Percentiles rank a stretch among this genome's conserved stretches.
Conservation (phyloP, 192 early-diverging fungal species). For the Podila horticola region DNA sequence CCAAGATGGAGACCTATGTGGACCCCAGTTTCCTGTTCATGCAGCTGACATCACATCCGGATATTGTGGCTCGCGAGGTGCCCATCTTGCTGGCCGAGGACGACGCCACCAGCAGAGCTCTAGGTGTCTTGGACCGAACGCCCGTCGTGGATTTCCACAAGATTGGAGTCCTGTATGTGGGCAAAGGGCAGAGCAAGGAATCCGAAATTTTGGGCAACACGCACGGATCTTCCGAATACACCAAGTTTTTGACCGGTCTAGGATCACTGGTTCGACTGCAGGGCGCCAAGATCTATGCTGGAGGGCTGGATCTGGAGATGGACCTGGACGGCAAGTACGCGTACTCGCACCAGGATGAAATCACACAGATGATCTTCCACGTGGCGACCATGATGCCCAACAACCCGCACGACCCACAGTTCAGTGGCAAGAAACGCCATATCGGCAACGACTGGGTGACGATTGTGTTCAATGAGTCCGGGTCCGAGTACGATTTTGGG, state of each 20-base stretch:
- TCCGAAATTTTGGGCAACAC: slow-evolving; percentile 88
- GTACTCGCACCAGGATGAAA: slow-evolving; percentile 85
- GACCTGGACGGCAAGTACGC: slow-evolving; percentile 88
- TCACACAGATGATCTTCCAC: slow-evolving; percentile 93
- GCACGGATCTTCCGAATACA: slow-evolving; percentile 89
- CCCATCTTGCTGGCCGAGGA: slow-evolving; percentile 77
- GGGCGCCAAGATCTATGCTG: slow-evolving; percentile 79
- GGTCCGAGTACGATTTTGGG: slow-evolving; percentile 82
- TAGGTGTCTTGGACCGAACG: slow-evolving; percentile 87
- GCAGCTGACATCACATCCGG: slow-evolving; percentile 82
- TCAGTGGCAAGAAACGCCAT: slow-evolving; percentile 91
- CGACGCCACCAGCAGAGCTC: slow-evolving; percentile 76
- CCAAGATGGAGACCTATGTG: slow-evolving; percentile 53
- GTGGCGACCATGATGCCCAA: slow-evolving; percentile 94
- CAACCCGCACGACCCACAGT: slow-evolving; percentile 76
- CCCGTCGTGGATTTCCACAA: slow-evolving; percentile 96
- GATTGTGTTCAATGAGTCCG: slow-evolving; percentile 95
- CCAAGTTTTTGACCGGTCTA: slow-evolving; percentile 82
- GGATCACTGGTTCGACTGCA: slow-evolving; percentile 79
- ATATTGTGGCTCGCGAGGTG: slow-evolving; percentile 63
- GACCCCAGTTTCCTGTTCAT: slow-evolving; percentile 72
- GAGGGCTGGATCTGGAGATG: slow-evolving; percentile 86
- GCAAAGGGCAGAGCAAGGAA: slow-evolving; percentile 86
- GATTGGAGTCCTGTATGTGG: slow-evolving; percentile 94
- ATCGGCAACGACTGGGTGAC: slow-evolving; percentile 98